Evolutionary conservation across 2,329 filamentous ascomycete species (phyloP).

Genomic region (Colletotrichum australisinense): DNA sequence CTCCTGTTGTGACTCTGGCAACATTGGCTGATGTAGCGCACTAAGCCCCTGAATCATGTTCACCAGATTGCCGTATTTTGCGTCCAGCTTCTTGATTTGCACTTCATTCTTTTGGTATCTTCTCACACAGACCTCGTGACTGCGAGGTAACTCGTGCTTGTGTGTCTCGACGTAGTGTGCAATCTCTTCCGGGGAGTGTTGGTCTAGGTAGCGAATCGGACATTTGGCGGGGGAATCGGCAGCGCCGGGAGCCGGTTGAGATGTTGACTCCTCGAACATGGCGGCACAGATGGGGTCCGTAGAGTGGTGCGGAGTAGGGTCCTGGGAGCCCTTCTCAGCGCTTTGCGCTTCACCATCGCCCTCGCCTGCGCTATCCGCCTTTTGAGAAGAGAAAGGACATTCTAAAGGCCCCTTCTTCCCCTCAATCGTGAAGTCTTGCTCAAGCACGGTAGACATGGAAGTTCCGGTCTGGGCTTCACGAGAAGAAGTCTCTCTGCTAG

Average conservation of each 20-base stretch:
- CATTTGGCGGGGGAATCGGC: constrained; percentile 74
- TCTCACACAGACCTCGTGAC: constrained; percentile 91
- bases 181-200: constrained; percentile 93
- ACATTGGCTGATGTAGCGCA: constrained; percentile 87
- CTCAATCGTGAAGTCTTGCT: constrained; percentile 90
- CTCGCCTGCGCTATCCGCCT: constrained; percentile 29
- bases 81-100: constrained; percentile 88
- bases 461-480: constrained; percentile 59
- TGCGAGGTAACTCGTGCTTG: constrained; percentile 93
- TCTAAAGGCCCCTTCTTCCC: constrained; percentile 83
- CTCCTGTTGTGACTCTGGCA: constrained; percentile 71
- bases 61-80: constrained; percentile 91
- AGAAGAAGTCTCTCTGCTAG: constrained; percentile 60
- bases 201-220: constrained; percentile 91
- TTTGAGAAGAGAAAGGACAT: constrained; percentile 78
- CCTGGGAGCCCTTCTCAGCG: constrained; percentile 38
- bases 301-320: constrained; percentile 60
- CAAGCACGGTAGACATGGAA: constrained; percentile 74
- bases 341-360: constrained; percentile 10
- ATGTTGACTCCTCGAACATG: constrained; percentile 70
- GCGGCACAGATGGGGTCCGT: constrained; percentile 73
- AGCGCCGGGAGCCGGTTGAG: constrained; percentile 60
- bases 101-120: constrained; percentile 89
- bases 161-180: constrained; percentile 94
- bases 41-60: constrained; percentile 95